phyloP scores from a whole-genome alignment of 1,139 yeast species.

The Candida gigantensis region DNA sequence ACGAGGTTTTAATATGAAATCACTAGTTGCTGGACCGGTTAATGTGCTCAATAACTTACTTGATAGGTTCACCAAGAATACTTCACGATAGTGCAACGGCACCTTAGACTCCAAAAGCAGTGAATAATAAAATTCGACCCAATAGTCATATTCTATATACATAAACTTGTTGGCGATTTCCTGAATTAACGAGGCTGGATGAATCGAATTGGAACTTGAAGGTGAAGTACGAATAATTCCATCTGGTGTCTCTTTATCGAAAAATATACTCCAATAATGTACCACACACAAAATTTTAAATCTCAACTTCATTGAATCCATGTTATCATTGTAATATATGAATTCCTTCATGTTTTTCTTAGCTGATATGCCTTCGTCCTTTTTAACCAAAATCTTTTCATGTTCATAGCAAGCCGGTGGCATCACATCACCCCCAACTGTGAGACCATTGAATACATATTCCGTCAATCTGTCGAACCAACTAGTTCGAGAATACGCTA shows the following conservation, averaged over 20 bases:
- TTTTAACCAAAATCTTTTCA: constrained; percentile 25
- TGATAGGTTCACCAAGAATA: constrained; percentile 13
- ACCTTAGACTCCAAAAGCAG: constrained; percentile 5
- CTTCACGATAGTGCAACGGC: constrained; percentile 7
- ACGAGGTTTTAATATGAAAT: constrained; percentile 1
- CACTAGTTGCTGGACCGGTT: constrained; percentile 5
- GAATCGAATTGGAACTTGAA: constrained; percentile 2
- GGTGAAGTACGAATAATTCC: constrained; percentile 6
- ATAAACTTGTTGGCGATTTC: constrained; percentile 11
- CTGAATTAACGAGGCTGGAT: constrained; percentile 8
- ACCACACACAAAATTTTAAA: constrained; percentile 22
- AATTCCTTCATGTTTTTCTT: constrained; percentile 8
- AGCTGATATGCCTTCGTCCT: constrained; percentile 17
- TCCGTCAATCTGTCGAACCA: constrained; percentile 40
- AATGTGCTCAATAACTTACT: constrained; percentile 15
- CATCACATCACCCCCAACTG: constrained; percentile 8
- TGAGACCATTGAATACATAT: constrained; percentile 30
- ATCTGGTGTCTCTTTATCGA: constrained; percentile 11
- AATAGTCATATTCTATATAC: constrained; percentile 13
- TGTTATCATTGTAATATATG: constrained; percentile 22
- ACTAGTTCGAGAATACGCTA: constrained; percentile 19
- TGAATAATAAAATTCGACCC: constrained; percentile 14
- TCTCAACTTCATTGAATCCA: constrained; percentile 31
- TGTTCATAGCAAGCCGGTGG: constrained; percentile 33
- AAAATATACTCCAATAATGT: constrained; percentile 24